Evolutionary conservation across 2,329 filamentous ascomycete species (phyloP).

Genomic region (Blastomyces silverae): DNA sequence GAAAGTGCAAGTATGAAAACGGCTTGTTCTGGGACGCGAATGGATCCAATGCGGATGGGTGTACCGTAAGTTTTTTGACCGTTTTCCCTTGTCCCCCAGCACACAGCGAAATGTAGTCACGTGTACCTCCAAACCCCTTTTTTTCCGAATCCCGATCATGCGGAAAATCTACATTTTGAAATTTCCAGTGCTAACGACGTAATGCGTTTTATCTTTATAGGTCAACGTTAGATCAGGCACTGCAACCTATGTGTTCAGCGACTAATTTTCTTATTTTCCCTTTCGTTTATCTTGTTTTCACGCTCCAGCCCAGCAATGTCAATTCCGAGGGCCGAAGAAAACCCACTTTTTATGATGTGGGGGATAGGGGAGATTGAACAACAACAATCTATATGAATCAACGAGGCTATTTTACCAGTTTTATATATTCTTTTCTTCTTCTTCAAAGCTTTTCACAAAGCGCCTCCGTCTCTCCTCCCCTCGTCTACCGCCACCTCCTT

Average conservation of each 20-base stretch:
- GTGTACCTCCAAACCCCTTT: too few species aligned
- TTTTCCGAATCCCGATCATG: background rate
- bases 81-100: too few species aligned
- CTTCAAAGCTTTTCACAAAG: background rate
- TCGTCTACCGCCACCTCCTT: background rate
- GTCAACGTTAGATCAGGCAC: background rate
- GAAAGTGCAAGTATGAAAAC: constrained; percentile 59
- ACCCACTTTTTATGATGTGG: background rate
- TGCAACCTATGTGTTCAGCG: constrained; percentile 4
- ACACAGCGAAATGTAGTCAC: too few species aligned
- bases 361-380: background rate
- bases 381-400: constrained; percentile 1
- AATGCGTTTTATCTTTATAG: background rate
- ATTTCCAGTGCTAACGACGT: background rate
- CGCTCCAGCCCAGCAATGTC: background rate
- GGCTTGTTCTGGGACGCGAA: constrained; percentile 54
- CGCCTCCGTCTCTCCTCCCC: background rate
- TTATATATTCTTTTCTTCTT: background rate
- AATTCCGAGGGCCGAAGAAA: background rate
- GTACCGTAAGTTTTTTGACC: constrained; percentile 70
- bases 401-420: background rate
- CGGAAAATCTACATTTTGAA: background rate
- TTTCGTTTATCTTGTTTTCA: background rate
- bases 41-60: constrained; percentile 54
- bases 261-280: background rate